These are phyloP conservation scores for Sequoia sempervirens DNA, from an alignment of 75 land plant genomes.

Conservation along the genomic window DNA sequence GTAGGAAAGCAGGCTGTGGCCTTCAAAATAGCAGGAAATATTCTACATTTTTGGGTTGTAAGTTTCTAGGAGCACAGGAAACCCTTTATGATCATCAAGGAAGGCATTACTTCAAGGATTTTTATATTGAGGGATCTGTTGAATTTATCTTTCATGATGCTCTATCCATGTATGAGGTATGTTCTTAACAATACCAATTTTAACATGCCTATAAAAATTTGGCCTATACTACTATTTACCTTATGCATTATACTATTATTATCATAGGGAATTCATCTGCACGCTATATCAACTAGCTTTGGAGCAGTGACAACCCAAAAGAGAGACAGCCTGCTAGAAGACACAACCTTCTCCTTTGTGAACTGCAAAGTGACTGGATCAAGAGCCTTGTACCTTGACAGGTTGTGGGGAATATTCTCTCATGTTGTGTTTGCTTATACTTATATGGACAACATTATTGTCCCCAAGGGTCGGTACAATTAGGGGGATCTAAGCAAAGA, in stretches of 20 bases:
- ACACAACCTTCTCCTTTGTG: slow-evolving; percentile 86
- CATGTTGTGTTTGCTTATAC: slow-evolving; percentile 75
- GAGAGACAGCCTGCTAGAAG: slow-evolving; percentile 46
- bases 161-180: slow-evolving; percentile 61
- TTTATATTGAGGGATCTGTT: slow-evolving; percentile 79
- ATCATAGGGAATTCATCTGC: slow-evolving; percentile 63
- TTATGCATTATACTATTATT: background rate
- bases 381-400: slow-evolving; percentile 62
- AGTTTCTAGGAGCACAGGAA: slow-evolving; percentile 72
- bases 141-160: slow-evolving; percentile 82
- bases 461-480: slow-evolving; percentile 76
- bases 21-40: slow-evolving; percentile 67
- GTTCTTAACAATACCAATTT: background rate
- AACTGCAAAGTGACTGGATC: slow-evolving; percentile 82
- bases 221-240: background rate
- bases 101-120: slow-evolving; percentile 79
- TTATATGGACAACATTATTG: slow-evolving; percentile 75
- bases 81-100: slow-evolving; percentile 76
- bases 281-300: slow-evolving; percentile 52
- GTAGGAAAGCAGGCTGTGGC: slow-evolving; percentile 75
- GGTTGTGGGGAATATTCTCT: slow-evolving; percentile 87
- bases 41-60: slow-evolving; percentile 58
- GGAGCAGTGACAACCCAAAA: slow-evolving; percentile 80
- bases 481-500: slow-evolving; percentile 80
- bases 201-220: background rate